These are phyloP conservation scores for Sporothrix sp. DNA, from an alignment of 2,329 filamentous ascomycete genomes.

Conservation along the genomic window DNA sequence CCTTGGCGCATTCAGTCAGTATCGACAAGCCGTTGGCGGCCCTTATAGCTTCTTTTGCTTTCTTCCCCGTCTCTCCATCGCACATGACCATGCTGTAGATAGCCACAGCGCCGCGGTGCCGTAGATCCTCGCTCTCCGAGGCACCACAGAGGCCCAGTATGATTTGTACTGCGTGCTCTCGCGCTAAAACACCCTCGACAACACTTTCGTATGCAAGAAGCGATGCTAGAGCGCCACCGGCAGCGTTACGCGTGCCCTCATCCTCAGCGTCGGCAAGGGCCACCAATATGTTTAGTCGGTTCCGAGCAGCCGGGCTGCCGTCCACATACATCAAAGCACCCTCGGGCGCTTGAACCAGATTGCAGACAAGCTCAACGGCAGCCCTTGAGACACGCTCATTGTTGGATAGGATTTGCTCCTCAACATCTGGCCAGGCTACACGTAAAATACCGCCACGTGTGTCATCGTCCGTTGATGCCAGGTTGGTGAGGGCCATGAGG, in stretches of 20 bases:
- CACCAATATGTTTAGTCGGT: slow-evolving; percentile 72
- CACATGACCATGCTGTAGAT: slow-evolving; percentile 62
- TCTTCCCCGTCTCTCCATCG: slow-evolving; percentile 54
- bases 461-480: slow-evolving; percentile 69
- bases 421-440: slow-evolving; percentile 62
- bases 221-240: slow-evolving; percentile 79
- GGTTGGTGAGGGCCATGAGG: slow-evolving; percentile 85
- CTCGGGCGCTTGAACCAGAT: slow-evolving; percentile 63
- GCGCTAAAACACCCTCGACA: slow-evolving; percentile 58
- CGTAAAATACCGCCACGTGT: slow-evolving; percentile 61
- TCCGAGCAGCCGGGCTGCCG: slow-evolving; percentile 50
- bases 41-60: slow-evolving; percentile 50
- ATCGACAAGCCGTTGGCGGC: slow-evolving; percentile 54
- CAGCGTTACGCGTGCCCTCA: slow-evolving; percentile 65
- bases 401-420: slow-evolving; percentile 70
- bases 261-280: slow-evolving; percentile 85
- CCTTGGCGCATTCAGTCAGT: slow-evolving; percentile 60
- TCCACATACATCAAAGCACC: slow-evolving; percentile 62
- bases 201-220: slow-evolving; percentile 70
- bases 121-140: slow-evolving; percentile 60
- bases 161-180: slow-evolving; percentile 63
- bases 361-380: slow-evolving; percentile 82
- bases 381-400: slow-evolving; percentile 73
- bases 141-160: slow-evolving; percentile 74
- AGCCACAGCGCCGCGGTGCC: slow-evolving; percentile 65